These are phyloP conservation scores for Chlorophyllum brunneum DNA, from an alignment of 768 basidiomycete species.

Conservation along the genomic window DNA sequence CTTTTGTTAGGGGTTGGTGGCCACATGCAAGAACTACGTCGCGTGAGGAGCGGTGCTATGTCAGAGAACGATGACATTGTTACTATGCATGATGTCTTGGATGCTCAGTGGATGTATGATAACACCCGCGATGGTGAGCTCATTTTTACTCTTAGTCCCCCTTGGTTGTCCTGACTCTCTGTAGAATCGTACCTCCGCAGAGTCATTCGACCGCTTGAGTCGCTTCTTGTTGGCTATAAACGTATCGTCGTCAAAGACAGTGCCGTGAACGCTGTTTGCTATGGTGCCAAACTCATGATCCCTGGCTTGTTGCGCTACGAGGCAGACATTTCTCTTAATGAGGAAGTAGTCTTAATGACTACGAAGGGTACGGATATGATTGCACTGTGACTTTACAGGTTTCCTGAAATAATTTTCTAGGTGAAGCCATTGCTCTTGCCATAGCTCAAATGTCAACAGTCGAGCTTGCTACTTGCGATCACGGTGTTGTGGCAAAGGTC, in stretches of 20 bases:
- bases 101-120: conserved; percentile 98
- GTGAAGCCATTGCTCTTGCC: conserved; percentile 91
- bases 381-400: conserved; percentile 6
- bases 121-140: conserved; percentile 89
- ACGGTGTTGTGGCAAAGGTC: conserved; percentile 98
- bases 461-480: conserved; percentile 96
- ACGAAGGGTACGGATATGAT: conserved; percentile 69
- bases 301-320: conserved; percentile 97
- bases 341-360: conserved; percentile 98
- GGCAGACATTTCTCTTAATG: conserved; percentile 88
- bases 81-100: conserved; percentile 99
- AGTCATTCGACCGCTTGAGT: conserved; percentile 92
- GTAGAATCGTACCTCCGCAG: conserved; percentile 94
- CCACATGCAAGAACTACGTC: conserved; percentile 98
- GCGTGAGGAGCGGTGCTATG: conserved; percentile 94
- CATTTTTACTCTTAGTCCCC: background rate
- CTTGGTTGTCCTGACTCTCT: conserved; percentile 6
- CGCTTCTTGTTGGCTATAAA: conserved; percentile 92
- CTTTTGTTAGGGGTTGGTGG: conserved; percentile 93
- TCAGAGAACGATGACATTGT: conserved; percentile 98
- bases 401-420: conserved; percentile 28
- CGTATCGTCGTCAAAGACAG: conserved; percentile 99
- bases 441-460: conserved; percentile 99
- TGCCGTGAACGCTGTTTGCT: conserved; percentile 98
- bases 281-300: conserved; percentile 99